Base-by-base conservation (phyloP, 176 grass and related monocot species). In the Oryza nivara region DNA sequence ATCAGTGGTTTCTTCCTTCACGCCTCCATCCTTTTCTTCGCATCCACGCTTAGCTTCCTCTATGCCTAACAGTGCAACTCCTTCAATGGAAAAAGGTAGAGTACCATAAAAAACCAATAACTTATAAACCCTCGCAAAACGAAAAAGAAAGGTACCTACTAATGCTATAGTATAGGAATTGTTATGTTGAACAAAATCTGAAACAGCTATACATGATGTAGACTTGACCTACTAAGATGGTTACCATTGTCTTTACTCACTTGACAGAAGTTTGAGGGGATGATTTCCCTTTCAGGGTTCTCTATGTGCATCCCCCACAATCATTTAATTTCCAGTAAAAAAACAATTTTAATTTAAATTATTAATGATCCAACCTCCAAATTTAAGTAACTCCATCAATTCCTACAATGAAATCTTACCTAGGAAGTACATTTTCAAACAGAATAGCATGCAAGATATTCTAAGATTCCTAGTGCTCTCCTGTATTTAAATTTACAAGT, bases 1-100 rank as follows among this genome's bases (percentile, higher is more conserved):
- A 76, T 84, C 75, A 41, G 19, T 52, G 74, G 86, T 87, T 70
- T 90, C 93, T 76, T 96, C 87, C 84, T 89, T 92, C 32, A 86
- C 86, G 52, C 3, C 75, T 34, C 32, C 67, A 82, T 83, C 75
- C 48, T 70, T 88, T 86, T 91, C 93, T 77, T 95, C 80, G 12
- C 64, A 52, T 83, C 23, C 87, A 44, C 66, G 80, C 51, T 88
- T 90, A 56, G 91, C 72, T 77, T 92, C 96, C 81, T 89, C 91
- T 43, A 73, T 68, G 73, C 43, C 81, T 67, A 87, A 81, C 17
- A 70, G 34, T 16, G 60, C 8, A 81, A 86, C 64, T 65, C 75
- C 89, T 98, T 83, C 65, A 82, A 80, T 83, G 47, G 67, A 49
- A 65, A 86, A 70, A 43, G 49, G n/a, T 6, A 22, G 6, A 13